Percentiles rank a stretch among this genome's conserved stretches.
phyloP scores from a whole-genome alignment of 495 filamentous ascomycete species.

The Penicillium cosmopolitanum region DNA sequence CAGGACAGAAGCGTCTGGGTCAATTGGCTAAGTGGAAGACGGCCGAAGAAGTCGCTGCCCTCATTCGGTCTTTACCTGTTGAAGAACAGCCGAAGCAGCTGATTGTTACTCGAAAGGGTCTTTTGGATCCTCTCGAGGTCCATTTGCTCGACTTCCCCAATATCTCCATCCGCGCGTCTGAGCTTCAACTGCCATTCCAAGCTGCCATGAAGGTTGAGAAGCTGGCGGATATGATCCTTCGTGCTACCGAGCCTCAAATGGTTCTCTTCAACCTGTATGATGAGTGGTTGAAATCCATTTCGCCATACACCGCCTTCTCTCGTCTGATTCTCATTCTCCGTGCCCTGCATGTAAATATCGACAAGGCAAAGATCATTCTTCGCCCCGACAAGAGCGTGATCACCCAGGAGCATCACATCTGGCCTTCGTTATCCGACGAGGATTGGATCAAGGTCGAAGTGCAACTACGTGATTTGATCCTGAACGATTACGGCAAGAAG shows the following conservation, averaged over 20 bases:
- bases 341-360: constrained; percentile 95
- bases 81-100: constrained; percentile 99
- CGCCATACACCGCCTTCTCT: constrained; percentile 98
- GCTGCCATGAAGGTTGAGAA: constrained; percentile 99
- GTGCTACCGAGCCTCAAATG: constrained; percentile 98
- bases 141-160: constrained; percentile 98
- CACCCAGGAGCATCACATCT: constrained; percentile 98
- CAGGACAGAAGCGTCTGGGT: constrained; percentile 97
- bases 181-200: constrained; percentile 98
- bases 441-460: constrained; percentile 99
- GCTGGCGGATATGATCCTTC: constrained; percentile 97
- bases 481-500: constrained; percentile 99
- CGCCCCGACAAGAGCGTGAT: constrained; percentile 99
- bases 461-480: constrained; percentile 90
- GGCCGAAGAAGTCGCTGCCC: constrained; percentile 97
- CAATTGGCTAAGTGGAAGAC: constrained; percentile 99
- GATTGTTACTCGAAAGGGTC: constrained; percentile 96
- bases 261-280: constrained; percentile 99
- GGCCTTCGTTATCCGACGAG: constrained; percentile 92
- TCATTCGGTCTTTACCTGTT: constrained; percentile 94
- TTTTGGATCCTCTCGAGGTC: constrained; percentile 96
- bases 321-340: constrained; percentile 93
- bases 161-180: constrained; percentile 97
- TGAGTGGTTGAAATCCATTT: constrained; percentile 98
- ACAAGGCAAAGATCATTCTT: constrained; percentile 96